Evolutionary conservation across 2,329 filamentous ascomycete genomes (phyloP).

Genomic region (Arthrobotrys iridis): DNA sequence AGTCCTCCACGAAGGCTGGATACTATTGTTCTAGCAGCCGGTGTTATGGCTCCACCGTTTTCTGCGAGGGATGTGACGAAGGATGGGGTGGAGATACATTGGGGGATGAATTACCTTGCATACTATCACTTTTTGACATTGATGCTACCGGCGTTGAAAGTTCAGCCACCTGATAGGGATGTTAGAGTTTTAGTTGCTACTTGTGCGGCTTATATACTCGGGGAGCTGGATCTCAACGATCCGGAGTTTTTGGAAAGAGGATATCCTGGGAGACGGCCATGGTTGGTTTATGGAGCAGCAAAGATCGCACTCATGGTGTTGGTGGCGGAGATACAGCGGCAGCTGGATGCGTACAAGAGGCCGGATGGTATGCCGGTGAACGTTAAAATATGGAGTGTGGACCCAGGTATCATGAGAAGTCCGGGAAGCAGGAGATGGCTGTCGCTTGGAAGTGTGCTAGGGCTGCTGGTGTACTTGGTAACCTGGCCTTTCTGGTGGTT

Average conservation of each 20-base stretch:
- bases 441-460: constrained; percentile 82
- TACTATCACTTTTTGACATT: constrained; percentile 96
- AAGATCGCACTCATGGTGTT: constrained; percentile 84
- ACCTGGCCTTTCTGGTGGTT: constrained; percentile 87
- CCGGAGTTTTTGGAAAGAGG: constrained; percentile 62
- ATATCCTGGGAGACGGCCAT: constrained; percentile 66
- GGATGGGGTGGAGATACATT: constrained; percentile 87
- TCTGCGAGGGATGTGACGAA: constrained; percentile 70
- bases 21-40: constrained; percentile 88
- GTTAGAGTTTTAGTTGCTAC: constrained; percentile 87
- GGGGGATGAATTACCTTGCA: constrained; percentile 93
- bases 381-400: constrained; percentile 82
- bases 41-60: constrained; percentile 76
- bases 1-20: constrained; percentile 87
- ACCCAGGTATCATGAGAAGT: constrained; percentile 85
- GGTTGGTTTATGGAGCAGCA: constrained; percentile 57
- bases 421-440: constrained; percentile 89
- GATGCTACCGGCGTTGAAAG: constrained; percentile 85
- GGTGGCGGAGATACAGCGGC: constrained; percentile 89
- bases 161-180: constrained; percentile 92
- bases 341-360: constrained; percentile 82
- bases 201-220: constrained; percentile 87
- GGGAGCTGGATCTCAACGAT: constrained; percentile 65
- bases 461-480: constrained; percentile 78
- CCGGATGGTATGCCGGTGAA: constrained; percentile 86